Evolutionary conservation across 2,329 filamentous ascomycete species (phyloP).

Genomic region (Fusarium floridanum): DNA sequence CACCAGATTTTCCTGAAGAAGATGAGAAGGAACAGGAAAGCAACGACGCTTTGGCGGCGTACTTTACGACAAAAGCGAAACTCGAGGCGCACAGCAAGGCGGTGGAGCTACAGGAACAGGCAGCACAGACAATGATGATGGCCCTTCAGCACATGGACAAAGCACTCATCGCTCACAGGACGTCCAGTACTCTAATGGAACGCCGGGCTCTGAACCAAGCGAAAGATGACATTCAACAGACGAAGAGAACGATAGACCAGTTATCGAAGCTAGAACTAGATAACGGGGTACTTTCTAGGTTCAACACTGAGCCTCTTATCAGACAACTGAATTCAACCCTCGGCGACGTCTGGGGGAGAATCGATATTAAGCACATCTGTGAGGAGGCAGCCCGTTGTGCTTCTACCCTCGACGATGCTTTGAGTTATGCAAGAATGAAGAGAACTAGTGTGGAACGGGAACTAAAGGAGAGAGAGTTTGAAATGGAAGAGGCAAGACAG

Average conservation of each 20-base stretch:
- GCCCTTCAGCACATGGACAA: conserved; percentile 56
- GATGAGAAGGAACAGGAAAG: conserved; percentile 59
- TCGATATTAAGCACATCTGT: conserved; percentile 62
- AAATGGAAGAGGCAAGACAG: conserved; percentile 51
- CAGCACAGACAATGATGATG: conserved; percentile 48
- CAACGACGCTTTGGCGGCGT: conserved; percentile 51
- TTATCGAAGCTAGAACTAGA: conserved; percentile 26
- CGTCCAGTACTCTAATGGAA: conserved; percentile 32
- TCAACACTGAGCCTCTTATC: conserved; percentile 58
- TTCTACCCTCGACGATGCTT: conserved; percentile 49
- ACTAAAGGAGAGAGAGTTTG: conserved; percentile 46
- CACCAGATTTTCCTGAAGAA: conserved; percentile 66
- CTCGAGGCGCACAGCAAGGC: conserved; percentile 59
- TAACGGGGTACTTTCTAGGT: conserved; percentile 42
- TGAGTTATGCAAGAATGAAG: conserved; percentile 49
- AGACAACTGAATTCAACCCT: conserved; percentile 51
- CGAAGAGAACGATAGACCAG: conserved; percentile 26
- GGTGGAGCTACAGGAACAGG: conserved; percentile 55
- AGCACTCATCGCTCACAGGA: conserved; percentile 49
- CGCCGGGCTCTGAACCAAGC: conserved; percentile 29
- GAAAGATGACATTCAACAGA: conserved; percentile 20
- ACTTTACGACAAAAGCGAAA: conserved; percentile 52
- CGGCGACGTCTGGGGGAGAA: conserved; percentile 64
- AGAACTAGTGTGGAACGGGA: conserved; percentile 48
- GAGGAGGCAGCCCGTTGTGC: conserved; percentile 53